These are phyloP conservation scores for Trichosanthes truncata DNA, from an alignment of 306 rosid species.

Conservation along the genomic window DNA sequence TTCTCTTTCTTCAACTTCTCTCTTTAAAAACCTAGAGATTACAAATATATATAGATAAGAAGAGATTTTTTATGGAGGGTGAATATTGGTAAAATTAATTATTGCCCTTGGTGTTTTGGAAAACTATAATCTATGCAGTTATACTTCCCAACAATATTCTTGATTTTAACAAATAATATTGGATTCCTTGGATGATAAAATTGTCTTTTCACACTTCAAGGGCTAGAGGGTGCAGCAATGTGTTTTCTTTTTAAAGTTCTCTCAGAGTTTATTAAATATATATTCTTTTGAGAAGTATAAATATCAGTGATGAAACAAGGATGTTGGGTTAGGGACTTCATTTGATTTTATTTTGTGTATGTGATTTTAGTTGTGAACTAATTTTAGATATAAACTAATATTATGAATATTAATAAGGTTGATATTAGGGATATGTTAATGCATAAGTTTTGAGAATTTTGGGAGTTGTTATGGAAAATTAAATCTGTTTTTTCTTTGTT, in stretches of 20 bases:
- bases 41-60: not conserved
- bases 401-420: too few relatives aligned
- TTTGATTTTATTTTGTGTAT: not conserved
- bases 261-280: not conserved
- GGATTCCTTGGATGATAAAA: slow-evolving; percentile 9
- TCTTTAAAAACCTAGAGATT: not conserved
- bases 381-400: too few relatives aligned
- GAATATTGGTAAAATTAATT: not conserved
- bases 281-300: not conserved
- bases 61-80: not conserved
- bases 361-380: not conserved
- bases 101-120: slow-evolving; percentile 6
- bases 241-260: not conserved
- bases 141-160: slow-evolving; percentile 12
- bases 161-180: slow-evolving; percentile 10
- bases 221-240: not conserved
- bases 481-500: too few relatives aligned
- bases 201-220: slow-evolving; percentile 1
- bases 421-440: not conserved
- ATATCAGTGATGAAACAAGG: not conserved
- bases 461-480: too few relatives aligned
- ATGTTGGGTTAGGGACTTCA: not conserved
- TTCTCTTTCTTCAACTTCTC: not conserved
- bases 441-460: not conserved
- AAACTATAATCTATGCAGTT: slow-evolving; percentile 8